Base-by-base conservation (phyloP, 257 asterid genomes). In the Gentiana dahurica region DNA sequence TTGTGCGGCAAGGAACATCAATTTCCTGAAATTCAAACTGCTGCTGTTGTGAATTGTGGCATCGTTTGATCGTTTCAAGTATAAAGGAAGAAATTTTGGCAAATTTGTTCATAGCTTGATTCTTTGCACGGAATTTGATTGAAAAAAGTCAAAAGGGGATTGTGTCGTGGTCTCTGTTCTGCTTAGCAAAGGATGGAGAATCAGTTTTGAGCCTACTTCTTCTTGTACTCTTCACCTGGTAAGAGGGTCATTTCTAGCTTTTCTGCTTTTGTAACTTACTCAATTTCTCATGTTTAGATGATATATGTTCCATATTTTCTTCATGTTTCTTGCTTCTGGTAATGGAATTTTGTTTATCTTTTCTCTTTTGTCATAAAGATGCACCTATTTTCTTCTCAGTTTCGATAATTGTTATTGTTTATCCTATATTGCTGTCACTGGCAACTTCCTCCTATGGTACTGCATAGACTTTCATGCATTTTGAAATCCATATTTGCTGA, bases 1-100 rank as follows among this genome's bases (percentile, higher is more conserved):
- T 58, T 58, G 48, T 65, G 49, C 4, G 15, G 10, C 58, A 65
- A 65, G 69, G 63, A 65, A 51, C 12, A 51, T 48, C 11, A 64
- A 35, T 24, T 49, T 53, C 63, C 57, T 50, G 53, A 34, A 10
- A 36, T 36, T 12, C 35, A 13, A 49, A 47, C 51, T 56, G 49
- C 52, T 39, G n/a, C 4, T 24, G 41, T 34, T 34, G 7, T 8
- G 48, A 55, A 6, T 41, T 34, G 3, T 9, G 60, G 6, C 1
- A 3, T 34, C 45, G 0, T 24, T 34, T 5, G 60, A 13, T 39
- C 38, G 59, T n/a, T 46, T 51, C 49, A 49, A 36, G 38, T 41
- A 38, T 32, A 36, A 44, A 13, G 41, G 57, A 46, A 56, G 34
- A n/a, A 33, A 45, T 41, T 41, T 7, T 41, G 46, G 54, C 13